These are phyloP conservation scores for Brassica hybrid DNA, from an alignment of 441 rosid species.

Conservation along the genomic window DNA sequence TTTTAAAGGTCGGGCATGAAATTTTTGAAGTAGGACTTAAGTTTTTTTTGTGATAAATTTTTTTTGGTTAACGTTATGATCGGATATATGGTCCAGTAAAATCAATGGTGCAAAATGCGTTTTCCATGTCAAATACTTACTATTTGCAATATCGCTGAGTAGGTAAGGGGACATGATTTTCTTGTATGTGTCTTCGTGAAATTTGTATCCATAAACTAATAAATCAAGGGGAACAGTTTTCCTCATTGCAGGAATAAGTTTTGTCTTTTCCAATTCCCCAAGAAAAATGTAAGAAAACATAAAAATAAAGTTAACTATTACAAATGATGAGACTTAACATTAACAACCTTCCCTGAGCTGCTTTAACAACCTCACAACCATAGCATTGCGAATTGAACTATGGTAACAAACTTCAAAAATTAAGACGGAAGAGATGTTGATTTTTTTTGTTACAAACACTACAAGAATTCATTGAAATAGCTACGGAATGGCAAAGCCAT, in stretches of 20 bases:
- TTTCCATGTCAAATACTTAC: not conserved
- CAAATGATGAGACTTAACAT: no score
- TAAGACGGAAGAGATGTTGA: not conserved
- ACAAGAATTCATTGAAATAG: no score
- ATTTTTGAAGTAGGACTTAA: not conserved
- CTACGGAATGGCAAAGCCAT: no score
- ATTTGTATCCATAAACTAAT: not conserved
- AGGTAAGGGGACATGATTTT: not conserved
- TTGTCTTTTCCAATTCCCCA: not conserved
- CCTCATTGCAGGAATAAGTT: not conserved
- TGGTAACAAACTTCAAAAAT: not conserved
- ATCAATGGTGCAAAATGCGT: not conserved
- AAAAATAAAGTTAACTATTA: no score
- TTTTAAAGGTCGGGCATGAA: not conserved
- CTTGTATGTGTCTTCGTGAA: not conserved
- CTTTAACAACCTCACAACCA: constrained; percentile 72
- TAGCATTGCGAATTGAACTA: not conserved
- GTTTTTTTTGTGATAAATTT: not conserved
- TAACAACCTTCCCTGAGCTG: constrained; percentile 60
- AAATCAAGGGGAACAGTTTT: not conserved
- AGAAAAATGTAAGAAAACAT: no score
- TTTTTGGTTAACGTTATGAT: not conserved
- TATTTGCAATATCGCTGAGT: not conserved
- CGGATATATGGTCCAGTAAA: not conserved
- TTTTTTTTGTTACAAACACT: not conserved